These are phyloP conservation scores for Cyclocybe aegerita DNA, from an alignment of 768 basidiomycete genomes.

Conservation along the genomic window DNA sequence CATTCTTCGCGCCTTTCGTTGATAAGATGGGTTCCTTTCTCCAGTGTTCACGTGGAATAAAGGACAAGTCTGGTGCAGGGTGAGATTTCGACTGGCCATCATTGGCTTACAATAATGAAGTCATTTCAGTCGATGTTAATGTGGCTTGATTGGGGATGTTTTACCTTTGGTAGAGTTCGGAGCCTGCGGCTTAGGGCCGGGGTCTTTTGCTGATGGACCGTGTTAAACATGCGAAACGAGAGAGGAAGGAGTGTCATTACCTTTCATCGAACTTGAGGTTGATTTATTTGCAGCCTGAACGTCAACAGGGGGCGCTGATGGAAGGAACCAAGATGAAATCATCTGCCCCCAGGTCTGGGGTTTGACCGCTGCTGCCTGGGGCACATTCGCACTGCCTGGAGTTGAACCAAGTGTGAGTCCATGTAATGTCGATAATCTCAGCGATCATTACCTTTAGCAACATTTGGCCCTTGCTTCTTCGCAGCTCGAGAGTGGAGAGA, in stretches of 20 bases:
- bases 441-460: conserved; percentile 9
- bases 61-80: conserved; percentile 3
- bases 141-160: conserved; percentile 3
- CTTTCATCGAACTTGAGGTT: conserved; percentile 3
- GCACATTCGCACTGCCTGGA: conserved; percentile 7
- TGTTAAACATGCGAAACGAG: conserved; percentile 1
- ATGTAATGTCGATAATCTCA: conserved; percentile 4
- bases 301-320: background rate
- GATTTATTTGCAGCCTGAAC: conserved; percentile 5
- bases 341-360: conserved; percentile 6
- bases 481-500: conserved; percentile 5
- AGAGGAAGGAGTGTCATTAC: conserved; percentile 1
- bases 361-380: conserved; percentile 3
- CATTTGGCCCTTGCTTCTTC: conserved; percentile 9
- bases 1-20: conserved; percentile 1
- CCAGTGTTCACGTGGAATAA: conserved; percentile 1
- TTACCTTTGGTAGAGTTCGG: conserved; percentile 6
- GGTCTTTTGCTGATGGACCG: conserved; percentile 5
- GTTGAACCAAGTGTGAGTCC: conserved; percentile 4
- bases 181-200: conserved; percentile 2
- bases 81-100: conserved; percentile 4
- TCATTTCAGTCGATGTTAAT: conserved; percentile 3
- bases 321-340: conserved; percentile 7
- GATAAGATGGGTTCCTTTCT: background rate
- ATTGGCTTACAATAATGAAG: conserved; percentile 6